Conservation (phyloP, 768 basidiomycete species). For the Leccinum ochraceum region DNA sequence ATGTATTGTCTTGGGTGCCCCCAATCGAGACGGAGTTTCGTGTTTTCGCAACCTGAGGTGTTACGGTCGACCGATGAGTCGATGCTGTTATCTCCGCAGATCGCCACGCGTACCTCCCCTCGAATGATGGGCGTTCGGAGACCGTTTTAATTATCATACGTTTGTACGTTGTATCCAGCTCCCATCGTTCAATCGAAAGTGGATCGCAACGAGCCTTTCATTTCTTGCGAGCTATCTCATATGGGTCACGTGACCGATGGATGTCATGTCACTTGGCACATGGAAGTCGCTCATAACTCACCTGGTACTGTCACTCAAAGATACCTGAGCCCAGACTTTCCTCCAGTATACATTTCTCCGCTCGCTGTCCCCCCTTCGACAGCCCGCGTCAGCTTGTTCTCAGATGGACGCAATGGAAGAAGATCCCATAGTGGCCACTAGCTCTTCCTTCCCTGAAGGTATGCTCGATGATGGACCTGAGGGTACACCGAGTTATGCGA, state of each 20-base stretch:
- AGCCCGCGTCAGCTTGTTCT: background rate
- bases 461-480: slow-evolving; percentile 20
- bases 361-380: background rate
- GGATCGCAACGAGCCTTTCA: background rate
- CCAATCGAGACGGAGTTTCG: background rate
- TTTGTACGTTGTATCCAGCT: slow-evolving; percentile 10
- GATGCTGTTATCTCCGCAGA: background rate
- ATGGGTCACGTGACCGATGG: slow-evolving; percentile 23
- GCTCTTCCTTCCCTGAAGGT: slow-evolving; percentile 23
- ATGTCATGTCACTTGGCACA: slow-evolving; percentile 1
- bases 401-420: slow-evolving; percentile 38
- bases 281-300: slow-evolving; percentile 6
- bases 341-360: slow-evolving; percentile 6
- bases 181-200: slow-evolving; percentile 1
- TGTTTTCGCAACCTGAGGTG: background rate
- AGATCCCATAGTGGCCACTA: slow-evolving; percentile 30
- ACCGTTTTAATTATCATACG: slow-evolving; percentile 2
- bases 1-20: slow-evolving; percentile 23
- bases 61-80: too few species aligned
- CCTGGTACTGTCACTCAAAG: slow-evolving; percentile 22
- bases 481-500: slow-evolving; percentile 14
- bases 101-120: background rate
- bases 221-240: background rate
- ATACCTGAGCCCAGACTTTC: slow-evolving; percentile 21
- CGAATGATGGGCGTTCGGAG: slow-evolving; percentile 5